A percentile compares a stretch with the other conserved stretches of the same genome.
These are phyloP conservation scores for Nasturtium officinale DNA, from an alignment of 345 rosid species.

Conservation along the genomic window DNA sequence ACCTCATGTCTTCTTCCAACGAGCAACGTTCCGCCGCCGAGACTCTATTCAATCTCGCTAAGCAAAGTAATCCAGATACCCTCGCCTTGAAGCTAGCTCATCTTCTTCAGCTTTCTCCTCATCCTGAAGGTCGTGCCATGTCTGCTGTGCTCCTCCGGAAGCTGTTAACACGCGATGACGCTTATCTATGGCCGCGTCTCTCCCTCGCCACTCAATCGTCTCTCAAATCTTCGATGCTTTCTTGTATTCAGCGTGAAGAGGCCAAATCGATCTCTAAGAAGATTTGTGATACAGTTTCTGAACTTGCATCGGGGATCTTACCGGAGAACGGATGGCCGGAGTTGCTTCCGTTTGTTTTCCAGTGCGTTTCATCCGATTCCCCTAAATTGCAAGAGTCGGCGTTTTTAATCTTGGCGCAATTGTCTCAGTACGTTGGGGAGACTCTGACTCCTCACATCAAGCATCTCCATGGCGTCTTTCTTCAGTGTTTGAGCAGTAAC, in stretches of 20 bases:
- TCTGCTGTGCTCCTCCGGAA: slow-evolving; percentile 93
- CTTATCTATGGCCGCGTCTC: slow-evolving; percentile 88
- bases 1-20: slow-evolving; percentile 93
- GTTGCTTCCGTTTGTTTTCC: slow-evolving; percentile 90
- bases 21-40: slow-evolving; percentile 94
- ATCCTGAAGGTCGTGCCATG: slow-evolving; percentile 88
- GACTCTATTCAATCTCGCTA: slow-evolving; percentile 80
- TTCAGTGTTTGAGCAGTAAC: slow-evolving; percentile 65
- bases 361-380: slow-evolving; percentile 82
- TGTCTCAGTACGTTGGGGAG: slow-evolving; percentile 90
- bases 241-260: slow-evolving; percentile 79
- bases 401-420: slow-evolving; percentile 86
- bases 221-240: slow-evolving; percentile 70
- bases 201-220: slow-evolving; percentile 72
- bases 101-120: slow-evolving; percentile 75
- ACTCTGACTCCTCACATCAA: slow-evolving; percentile 73
- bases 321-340: slow-evolving; percentile 97
- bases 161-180: slow-evolving; percentile 85
- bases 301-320: slow-evolving; percentile 85
- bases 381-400: slow-evolving; percentile 88
- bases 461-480: slow-evolving; percentile 82
- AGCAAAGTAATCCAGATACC: slow-evolving; percentile 82
- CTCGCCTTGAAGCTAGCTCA: slow-evolving; percentile 84
- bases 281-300: slow-evolving; percentile 92
- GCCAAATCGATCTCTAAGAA: slow-evolving; percentile 80